These are phyloP conservation scores for Penicillium turbatum DNA, from an alignment of 495 filamentous ascomycete genomes.

Conservation along the genomic window DNA sequence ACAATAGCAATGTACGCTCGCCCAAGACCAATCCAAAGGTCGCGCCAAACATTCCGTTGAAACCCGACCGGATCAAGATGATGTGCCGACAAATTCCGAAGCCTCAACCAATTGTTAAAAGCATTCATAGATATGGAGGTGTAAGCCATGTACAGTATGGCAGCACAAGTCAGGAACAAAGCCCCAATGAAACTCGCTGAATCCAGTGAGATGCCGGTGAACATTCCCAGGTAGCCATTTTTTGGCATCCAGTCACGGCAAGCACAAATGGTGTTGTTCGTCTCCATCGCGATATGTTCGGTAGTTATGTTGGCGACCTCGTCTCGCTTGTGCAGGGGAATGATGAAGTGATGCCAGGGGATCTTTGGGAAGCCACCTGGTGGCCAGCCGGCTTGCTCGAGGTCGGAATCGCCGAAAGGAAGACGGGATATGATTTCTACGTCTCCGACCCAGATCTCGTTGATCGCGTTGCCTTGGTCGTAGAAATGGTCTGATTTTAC, in stretches of 20 bases:
- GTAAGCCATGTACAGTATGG: neutral
- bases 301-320: neutral
- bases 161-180: neutral
- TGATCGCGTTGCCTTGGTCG: slow-evolving; percentile 35
- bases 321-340: slow-evolving; percentile 31
- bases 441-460: slow-evolving; percentile 37
- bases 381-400: slow-evolving; percentile 35
- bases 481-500: slow-evolving; percentile 34
- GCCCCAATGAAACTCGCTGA: neutral
- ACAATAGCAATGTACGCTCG: neutral
- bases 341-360: slow-evolving; percentile 42
- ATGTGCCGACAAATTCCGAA: neutral
- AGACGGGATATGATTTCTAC: slow-evolving; percentile 37
- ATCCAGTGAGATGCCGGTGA: neutral
- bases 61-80: neutral
- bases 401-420: slow-evolving; percentile 36
- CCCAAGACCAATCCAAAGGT: neutral
- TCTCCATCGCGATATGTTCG: neutral
- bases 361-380: slow-evolving; percentile 31
- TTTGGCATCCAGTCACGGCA: neutral
- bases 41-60: too few relatives aligned
- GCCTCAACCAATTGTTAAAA: neutral
- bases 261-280: neutral
- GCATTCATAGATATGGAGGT: rapidly evolving
- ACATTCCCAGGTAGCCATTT: neutral